phyloP scores from a whole-genome alignment of 345 rosid species.

The Heritiera fomes region DNA sequence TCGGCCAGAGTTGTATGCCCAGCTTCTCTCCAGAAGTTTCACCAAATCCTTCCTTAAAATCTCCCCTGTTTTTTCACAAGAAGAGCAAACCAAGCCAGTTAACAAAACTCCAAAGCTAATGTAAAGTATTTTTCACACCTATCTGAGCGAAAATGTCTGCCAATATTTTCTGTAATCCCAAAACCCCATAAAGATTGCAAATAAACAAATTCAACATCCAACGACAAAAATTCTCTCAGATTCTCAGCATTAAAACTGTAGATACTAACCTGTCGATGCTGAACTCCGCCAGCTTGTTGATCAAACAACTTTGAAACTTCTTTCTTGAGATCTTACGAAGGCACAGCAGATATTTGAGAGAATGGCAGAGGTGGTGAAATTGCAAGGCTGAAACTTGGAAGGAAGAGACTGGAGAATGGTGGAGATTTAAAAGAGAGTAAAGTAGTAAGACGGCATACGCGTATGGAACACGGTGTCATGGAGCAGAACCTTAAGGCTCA shows the following conservation, averaged over 20 bases:
- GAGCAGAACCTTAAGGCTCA: background rate
- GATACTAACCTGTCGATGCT: conserved; percentile 17
- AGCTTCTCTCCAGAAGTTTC: conserved; percentile 57
- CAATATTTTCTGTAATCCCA: background rate
- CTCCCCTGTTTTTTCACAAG: conserved; percentile 27
- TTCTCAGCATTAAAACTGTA: background rate
- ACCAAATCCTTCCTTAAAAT: conserved; percentile 17
- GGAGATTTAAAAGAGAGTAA: background rate
- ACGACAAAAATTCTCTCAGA: background rate
- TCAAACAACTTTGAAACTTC: background rate
- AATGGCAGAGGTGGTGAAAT: background rate
- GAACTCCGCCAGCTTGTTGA: conserved; percentile 16
- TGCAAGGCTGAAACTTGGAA: background rate
- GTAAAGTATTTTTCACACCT: background rate
- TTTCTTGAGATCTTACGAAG: background rate
- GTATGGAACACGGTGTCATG: conserved; percentile 23
- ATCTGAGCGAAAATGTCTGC: conserved; percentile 10
- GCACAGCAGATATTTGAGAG: background rate
- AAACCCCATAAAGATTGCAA: conserved; percentile 17
- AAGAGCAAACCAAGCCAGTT: background rate
- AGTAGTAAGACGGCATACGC: conserved; percentile 2
- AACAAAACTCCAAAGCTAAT: conserved; percentile 17
- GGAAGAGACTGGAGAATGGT: background rate
- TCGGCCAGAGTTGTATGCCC: conserved; percentile 72
- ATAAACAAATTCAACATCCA: background rate